Conservation (phyloP, 768 basidiomycete genomes). For the Coprinellus aureogranulatus region DNA sequence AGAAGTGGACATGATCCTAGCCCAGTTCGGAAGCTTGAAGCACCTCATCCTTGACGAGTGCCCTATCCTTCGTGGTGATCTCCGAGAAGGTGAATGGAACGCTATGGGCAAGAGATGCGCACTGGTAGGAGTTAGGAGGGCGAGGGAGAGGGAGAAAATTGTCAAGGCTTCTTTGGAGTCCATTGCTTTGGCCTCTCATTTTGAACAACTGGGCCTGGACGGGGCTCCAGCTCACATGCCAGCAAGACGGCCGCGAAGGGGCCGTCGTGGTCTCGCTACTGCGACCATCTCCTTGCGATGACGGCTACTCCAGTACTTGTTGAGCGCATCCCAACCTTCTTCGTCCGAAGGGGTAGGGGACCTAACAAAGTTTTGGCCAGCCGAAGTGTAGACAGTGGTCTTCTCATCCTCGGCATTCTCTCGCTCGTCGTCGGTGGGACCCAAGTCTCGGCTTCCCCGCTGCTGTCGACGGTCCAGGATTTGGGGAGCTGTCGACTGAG, state of each 20-base stretch:
- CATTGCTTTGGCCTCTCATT: slow-evolving; percentile 10
- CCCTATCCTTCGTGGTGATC: slow-evolving; percentile 49
- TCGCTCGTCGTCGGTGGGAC: too few species aligned
- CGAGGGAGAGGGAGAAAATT: slow-evolving; percentile 65
- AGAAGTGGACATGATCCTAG: slow-evolving; percentile 55
- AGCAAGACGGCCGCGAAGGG: slow-evolving; percentile 32
- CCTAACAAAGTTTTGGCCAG: too few species aligned
- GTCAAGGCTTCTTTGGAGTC: slow-evolving; percentile 51
- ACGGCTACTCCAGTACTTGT: slow-evolving; percentile 45
- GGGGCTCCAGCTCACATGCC: slow-evolving; percentile 9
- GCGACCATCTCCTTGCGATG: slow-evolving; percentile 70
- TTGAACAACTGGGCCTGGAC: slow-evolving; percentile 8
- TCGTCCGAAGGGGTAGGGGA: too few species aligned
- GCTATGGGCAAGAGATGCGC: slow-evolving; percentile 63
- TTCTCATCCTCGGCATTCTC: too few species aligned
- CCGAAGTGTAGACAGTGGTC: too few species aligned
- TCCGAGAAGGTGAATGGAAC: slow-evolving; percentile 56
- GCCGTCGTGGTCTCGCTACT: slow-evolving; percentile 62
- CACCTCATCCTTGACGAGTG: slow-evolving; percentile 76
- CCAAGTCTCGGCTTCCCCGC: too few species aligned
- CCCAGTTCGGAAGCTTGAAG: slow-evolving; percentile 47
- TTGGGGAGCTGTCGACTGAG: too few species aligned
- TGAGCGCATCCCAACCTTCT: neutral
- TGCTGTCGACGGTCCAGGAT: too few species aligned
- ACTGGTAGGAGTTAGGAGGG: slow-evolving; percentile 55